Evolutionary conservation across 1,284 basidiomycete genomes (phyloP), one percentile per base, ranked within the genome.

Genomic region (Schizophyllum commune): DNA sequence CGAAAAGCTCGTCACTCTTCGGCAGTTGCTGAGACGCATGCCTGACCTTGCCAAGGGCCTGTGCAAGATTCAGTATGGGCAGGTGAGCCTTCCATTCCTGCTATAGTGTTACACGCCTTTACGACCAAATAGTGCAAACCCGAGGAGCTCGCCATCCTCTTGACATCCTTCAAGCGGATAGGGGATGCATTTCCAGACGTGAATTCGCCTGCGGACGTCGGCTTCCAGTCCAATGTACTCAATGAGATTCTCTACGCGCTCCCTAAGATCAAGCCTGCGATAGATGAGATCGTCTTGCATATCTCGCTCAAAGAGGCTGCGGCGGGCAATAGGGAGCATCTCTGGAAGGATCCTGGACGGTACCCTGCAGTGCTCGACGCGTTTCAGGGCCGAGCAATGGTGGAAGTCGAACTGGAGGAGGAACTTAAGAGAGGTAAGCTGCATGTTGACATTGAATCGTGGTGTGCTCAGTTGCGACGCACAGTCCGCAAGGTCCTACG

Each of bases 21-120:
- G 91, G 11, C 79, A 85, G 52, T 72, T 90, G 11, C 75, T 97
- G 55, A 87, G 79, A 68, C 84, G 84, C 57, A 78, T 96, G 27
- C 95, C 95, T 0, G 96, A 99, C 71, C 83, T 99, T 51, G 90
- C 93, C 1, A 89, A 86, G 66, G 96, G 96, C 0, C 76, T 98
- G 13, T 92, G 89, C 61, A 79, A 94, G 32, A 90, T 98, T 57
- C 93, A 95, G 68, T 96, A 97, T 68, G 89, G 91, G 57, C 91
- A 94, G 74, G 91, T 90, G 66, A 65, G 59, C 61, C 2, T 6
- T 47, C 9, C 17, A 17, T 13, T 9, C 17, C 17, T 3, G 39
- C 17, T 47, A 17, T 47, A 47, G 4, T 21, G 21, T 21, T 47
- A 32, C 55, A 22, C 9, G 65, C 59, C 27, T n/a, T n/a, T n/a